Percentiles rank a stretch among this genome's conserved stretches.
Conservation (phyloP, 768 basidiomycete species). For the Leucocoprinus leucothites region DNA sequence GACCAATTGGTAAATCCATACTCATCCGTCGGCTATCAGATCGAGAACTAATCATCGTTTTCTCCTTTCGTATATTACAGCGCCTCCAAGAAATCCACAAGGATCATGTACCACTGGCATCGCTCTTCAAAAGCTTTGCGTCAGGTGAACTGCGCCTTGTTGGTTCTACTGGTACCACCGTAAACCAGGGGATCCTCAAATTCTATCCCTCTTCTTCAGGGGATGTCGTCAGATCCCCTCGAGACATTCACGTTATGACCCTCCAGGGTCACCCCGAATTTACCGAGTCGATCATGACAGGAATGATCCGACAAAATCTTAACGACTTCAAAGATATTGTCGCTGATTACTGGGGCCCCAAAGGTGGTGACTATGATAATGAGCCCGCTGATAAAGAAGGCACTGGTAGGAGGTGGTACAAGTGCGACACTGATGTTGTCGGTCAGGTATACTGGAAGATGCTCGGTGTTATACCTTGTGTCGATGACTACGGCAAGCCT, state of each 20-base stretch:
- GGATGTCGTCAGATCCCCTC: neutral
- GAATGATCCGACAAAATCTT: slow-evolving; percentile 49
- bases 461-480: slow-evolving; percentile 28
- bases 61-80: too few species aligned
- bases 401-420: slow-evolving; percentile 28
- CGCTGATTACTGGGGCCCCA: slow-evolving; percentile 22
- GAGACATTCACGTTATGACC: slow-evolving; percentile 73
- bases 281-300: slow-evolving; percentile 52
- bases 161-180: slow-evolving; percentile 51
- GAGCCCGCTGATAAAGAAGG: slow-evolving; percentile 28
- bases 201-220: too few species aligned
- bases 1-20: slow-evolving; percentile 23
- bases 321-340: slow-evolving; percentile 38
- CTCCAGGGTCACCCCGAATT: slow-evolving; percentile 95
- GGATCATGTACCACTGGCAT: slow-evolving; percentile 69
- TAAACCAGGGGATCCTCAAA: slow-evolving; percentile 73
- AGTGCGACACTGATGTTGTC: slow-evolving; percentile 41
- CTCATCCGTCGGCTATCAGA: neutral
- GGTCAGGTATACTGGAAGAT: slow-evolving; percentile 44
- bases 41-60: neutral
- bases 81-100: slow-evolving; percentile 84
- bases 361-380: neutral
- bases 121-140: slow-evolving; percentile 32
- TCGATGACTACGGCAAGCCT: neutral
- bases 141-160: slow-evolving; percentile 48